Conservation (phyloP, 768 basidiomycete genomes). For the Suillus plorans region DNA sequence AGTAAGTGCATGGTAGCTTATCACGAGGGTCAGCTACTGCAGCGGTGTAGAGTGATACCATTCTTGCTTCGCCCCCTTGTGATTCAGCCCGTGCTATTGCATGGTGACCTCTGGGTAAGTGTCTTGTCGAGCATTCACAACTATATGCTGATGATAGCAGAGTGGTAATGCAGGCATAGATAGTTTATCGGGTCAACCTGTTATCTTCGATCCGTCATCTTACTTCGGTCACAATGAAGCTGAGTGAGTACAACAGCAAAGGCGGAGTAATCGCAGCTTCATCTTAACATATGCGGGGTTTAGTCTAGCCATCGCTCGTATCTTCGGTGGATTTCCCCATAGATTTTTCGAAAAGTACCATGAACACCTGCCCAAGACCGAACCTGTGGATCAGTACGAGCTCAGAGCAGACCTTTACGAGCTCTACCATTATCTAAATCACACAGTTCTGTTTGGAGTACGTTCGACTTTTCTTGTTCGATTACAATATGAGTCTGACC, state of each 20-base stretch:
- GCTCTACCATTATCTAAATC: constrained; percentile 81
- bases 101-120: constrained; percentile 78
- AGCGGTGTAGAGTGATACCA: constrained; percentile 63
- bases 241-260: constrained; percentile 52
- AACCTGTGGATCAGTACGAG: constrained; percentile 64
- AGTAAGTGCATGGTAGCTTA: constrained; percentile 33
- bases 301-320: constrained; percentile 75
- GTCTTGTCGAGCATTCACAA: constrained; percentile 8
- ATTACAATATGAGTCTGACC: neutral
- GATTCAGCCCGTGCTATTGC: constrained; percentile 67
- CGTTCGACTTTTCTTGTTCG: constrained; percentile 25
- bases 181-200: constrained; percentile 48
- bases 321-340: constrained; percentile 73
- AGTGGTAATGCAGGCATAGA: constrained; percentile 75
- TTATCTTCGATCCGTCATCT: constrained; percentile 78
- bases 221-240: constrained; percentile 82
- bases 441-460: constrained; percentile 77
- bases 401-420: constrained; percentile 70
- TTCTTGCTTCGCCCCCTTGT: constrained; percentile 57
- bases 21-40: neutral
- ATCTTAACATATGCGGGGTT: constrained; percentile 4
- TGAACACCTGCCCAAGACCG: constrained; percentile 56
- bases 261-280: neutral
- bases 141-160: constrained; percentile 33
- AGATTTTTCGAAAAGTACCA: constrained; percentile 70